Base-by-base conservation (phyloP, 176 grass and related monocot genomes). In the Eleusine coracana region DNA sequence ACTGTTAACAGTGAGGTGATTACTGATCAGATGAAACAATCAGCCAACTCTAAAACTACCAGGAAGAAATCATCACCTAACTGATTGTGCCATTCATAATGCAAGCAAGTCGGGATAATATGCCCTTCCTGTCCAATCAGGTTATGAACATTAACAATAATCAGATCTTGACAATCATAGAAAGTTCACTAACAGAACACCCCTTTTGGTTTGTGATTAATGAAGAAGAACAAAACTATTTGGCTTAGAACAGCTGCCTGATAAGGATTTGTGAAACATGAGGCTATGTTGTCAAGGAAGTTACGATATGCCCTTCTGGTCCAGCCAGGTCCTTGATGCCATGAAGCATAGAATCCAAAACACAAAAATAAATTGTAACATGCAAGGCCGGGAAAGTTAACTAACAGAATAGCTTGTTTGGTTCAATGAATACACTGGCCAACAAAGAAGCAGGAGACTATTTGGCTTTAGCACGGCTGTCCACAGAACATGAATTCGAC, bases 311-410 rank as follows among this genome's bases (percentile, higher is more conserved):
- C 41, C 74, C 28, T 68, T 38, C 67, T 25, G n/a, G 58, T 46
- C 25, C 48, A 73, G 46, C 50, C 14, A 74, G 49, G n/a, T 67
- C 28, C 11, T 50, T 68, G 37, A 50, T 40, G 16, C 18, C 38
- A 67, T 23, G 36, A 16, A 77, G 10, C 46, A 5, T 20, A 71
- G 49, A 61, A 79, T 44, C 31, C 18, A 10, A 10, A 62, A 70
- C 20, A 37, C 18, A 31, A 61, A 13, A 60, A 78, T 41, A 50
- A 38, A 73, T 40, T 27, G 49, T 59, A 58, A 78, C 58, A 68
- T 38, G 0, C 15, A 86, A 41, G 12, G 31, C 31, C 31, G 31
- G 60, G 46, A 86, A 89, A 82, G 78, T 61, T 81, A 66, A 72
- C 31, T 15, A 40, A 72, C n/a, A 31, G 56, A 48, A 41, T 78